Evolutionary conservation across 257 asterid genomes (phyloP).

Genomic region (Fraxinus quadrangulata): DNA sequence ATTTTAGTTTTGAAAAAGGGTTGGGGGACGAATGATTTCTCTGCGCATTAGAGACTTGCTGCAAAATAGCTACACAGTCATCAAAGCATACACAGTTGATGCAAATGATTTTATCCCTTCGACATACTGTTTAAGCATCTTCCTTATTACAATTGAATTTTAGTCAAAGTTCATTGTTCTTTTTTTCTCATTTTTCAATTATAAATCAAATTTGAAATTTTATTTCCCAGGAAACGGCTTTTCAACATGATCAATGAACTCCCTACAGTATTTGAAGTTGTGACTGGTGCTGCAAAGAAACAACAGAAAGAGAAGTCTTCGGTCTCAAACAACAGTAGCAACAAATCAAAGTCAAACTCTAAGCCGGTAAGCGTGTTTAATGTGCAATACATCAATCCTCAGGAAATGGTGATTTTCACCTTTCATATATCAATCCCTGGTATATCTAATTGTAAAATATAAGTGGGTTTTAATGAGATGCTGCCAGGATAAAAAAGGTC

Average conservation of each 20-base stretch:
- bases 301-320: constrained; percentile 65
- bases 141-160: background rate
- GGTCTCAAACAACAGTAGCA: constrained; percentile 50
- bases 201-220: constrained; percentile 7
- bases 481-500: background rate
- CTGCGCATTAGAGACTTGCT: too few species aligned
- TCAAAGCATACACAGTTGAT: background rate
- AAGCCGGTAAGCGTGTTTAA: constrained; percentile 42
- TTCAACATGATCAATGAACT: constrained; percentile 76
- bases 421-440: background rate
- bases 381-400: background rate
- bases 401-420: background rate
- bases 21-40: background rate
- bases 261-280: constrained; percentile 76
- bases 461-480: background rate
- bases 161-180: constrained; percentile 2
- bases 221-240: constrained; percentile 65
- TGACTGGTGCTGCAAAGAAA: constrained; percentile 64
- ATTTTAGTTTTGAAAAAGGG: background rate
- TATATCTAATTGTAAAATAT: background rate
- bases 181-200: background rate
- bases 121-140: background rate
- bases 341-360: constrained; percentile 57
- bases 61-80: background rate
- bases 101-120: constrained; percentile 7